Evolutionary conservation across 805 yeast species (phyloP), one percentile per base, ranked within the genome.

Genomic region (Hanseniaspora lachancei): DNA sequence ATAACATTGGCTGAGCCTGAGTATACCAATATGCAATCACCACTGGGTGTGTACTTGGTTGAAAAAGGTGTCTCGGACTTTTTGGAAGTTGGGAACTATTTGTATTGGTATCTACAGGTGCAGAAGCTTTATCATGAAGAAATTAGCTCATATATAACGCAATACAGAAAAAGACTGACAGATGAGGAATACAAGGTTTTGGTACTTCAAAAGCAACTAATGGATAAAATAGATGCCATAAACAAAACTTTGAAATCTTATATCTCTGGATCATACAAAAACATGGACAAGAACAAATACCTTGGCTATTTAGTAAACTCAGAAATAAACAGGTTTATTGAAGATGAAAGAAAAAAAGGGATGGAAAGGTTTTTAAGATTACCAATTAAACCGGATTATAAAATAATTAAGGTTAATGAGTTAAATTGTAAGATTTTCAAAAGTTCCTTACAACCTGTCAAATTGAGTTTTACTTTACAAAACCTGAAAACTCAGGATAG

Each of bases 71-170:
- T 82, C 1, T 71, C 76, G 20, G 85, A 84, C 10, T 53, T 53
- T 64, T 76, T 77, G 21, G 72, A 77, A 20, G 71, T 95, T 42
- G 93, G 95, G 0, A 89, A 82, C 64, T 87, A 78, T 64, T 80
- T 95, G 58, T 89, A 87, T 67, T 93, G 98, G 97, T 87, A 84
- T 64, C 77, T 93, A 51, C 83, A 82, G 60, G 95, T 95, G 1
- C 97, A 91, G 63, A 78, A 39, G 20, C 21, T 53, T 10, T 53
- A 53, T 23, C 29, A 48, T 7, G 34, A 46, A 5, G 36, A 53
- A 27, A 18, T 53, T 9, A 9, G 39, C n/a, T 16, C 29, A 8
- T 36, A 38, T 7, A 20, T 53, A 6, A 38, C 32, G 8, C 21
- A 18, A 15, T 53, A 53, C 16, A 23, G 27, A 15, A 15, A 27